Conservation (phyloP, 441 rosid genomes). For the Adansonia rubrostipa region DNA sequence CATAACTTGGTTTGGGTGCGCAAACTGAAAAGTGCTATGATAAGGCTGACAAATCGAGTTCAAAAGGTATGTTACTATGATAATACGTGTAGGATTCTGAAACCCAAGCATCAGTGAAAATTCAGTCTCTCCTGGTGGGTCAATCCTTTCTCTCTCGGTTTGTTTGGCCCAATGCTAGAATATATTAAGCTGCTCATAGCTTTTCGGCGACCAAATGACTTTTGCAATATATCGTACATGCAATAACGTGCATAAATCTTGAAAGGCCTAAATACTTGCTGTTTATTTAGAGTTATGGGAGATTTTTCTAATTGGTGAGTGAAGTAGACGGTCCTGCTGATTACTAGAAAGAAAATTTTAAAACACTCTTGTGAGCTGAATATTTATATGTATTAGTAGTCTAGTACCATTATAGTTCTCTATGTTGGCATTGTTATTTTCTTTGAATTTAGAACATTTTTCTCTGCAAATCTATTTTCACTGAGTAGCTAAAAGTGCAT, state of each 20-base stretch:
- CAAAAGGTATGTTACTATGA: constrained; percentile 45
- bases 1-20: constrained; percentile 57
- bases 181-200: background rate
- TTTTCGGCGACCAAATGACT: background rate
- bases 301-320: background rate
- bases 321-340: background rate
- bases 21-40: constrained; percentile 57
- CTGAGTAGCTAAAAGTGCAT: background rate
- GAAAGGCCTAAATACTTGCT: background rate
- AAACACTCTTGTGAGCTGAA: background rate
- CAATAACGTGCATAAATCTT: background rate
- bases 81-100: constrained; percentile 2
- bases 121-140: background rate
- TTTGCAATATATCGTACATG: background rate
- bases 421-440: too few species aligned
- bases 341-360: background rate
- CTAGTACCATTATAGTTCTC: background rate
- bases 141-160: constrained; percentile 1
- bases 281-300: background rate
- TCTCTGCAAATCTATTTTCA: background rate
- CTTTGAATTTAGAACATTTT: background rate
- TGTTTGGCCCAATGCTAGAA: background rate
- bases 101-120: background rate
- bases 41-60: constrained; percentile 56
- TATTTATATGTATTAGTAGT: background rate